Evolutionary conservation across 176 grass and related monocot genomes (phyloP).

Genomic region (Themeda triandra): DNA sequence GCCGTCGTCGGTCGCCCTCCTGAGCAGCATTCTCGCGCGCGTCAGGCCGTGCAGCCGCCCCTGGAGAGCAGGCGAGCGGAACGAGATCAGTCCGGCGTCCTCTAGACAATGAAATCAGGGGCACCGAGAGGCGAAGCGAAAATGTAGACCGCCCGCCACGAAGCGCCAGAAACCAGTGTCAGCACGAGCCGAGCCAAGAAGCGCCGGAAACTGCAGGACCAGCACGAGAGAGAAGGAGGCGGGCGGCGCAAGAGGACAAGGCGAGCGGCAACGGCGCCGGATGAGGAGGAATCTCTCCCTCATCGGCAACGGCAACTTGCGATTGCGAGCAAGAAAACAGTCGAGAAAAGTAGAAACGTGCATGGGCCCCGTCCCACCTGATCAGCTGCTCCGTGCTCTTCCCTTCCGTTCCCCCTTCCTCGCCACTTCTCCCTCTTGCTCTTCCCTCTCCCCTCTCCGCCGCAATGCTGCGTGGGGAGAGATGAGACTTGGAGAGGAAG

Average conservation of each 20-base stretch:
- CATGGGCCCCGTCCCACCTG: constrained; percentile 25
- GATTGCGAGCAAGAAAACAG: constrained; percentile 23
- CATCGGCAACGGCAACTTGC: too few species aligned
- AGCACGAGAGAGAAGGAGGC: background rate
- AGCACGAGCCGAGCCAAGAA: constrained; percentile 18
- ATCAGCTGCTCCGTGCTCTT: background rate
- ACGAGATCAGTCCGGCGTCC: background rate
- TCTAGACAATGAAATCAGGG: background rate
- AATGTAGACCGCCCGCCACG: background rate
- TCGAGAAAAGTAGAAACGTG: background rate
- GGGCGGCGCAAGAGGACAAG: constrained; percentile 30
- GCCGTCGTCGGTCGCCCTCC: constrained; percentile 28
- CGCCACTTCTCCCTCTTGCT: background rate
- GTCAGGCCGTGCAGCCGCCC: background rate
- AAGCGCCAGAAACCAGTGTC: constrained; percentile 8
- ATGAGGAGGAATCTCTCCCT: constrained; percentile 24
- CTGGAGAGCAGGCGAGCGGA: constrained; percentile 5
- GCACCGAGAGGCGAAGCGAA: too few species aligned
- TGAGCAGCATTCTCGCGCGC: constrained; percentile 33
- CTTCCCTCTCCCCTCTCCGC: background rate
- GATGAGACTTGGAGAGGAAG: too few species aligned
- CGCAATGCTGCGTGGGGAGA: background rate
- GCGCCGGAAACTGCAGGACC: constrained; percentile 5
- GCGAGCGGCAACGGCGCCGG: background rate
- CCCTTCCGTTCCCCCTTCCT: too few species aligned